These are phyloP conservation scores for Lactarius indigo DNA, from an alignment of 768 basidiomycete species.

Conservation along the genomic window DNA sequence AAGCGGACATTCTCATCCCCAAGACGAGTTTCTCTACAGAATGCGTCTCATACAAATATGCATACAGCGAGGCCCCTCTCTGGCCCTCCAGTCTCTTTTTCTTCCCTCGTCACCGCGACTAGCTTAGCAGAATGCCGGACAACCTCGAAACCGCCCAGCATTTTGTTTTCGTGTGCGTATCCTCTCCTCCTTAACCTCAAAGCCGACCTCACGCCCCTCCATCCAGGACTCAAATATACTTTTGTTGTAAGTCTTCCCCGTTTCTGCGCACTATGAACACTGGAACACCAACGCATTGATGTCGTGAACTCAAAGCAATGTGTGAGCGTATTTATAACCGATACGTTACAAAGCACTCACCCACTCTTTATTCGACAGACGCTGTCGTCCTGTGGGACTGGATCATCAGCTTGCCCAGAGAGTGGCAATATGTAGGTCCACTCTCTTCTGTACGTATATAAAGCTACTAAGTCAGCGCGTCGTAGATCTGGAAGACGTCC, in stretches of 20 bases:
- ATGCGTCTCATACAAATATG: conserved; percentile 20
- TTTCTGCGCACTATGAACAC: conserved; percentile 22
- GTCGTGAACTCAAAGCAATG: conserved; percentile 39
- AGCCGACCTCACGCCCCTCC: background rate
- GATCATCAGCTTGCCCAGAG: conserved; percentile 72
- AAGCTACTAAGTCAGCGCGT: conserved; percentile 6
- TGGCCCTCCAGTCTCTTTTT: background rate
- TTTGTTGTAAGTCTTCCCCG: conserved; percentile 62
- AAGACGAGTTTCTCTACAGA: conserved; percentile 6
- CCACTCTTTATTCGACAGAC: conserved; percentile 40
- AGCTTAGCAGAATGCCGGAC: conserved; percentile 37
- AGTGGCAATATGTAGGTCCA: conserved; percentile 66
- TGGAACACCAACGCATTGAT: conserved; percentile 33
- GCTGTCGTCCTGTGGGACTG: conserved; percentile 85
- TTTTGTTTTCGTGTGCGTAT: conserved; percentile 67
- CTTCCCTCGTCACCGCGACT: background rate
- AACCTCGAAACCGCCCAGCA: conserved; percentile 58
- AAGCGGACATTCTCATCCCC: background rate
- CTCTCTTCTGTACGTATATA: conserved; percentile 12
- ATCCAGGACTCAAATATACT: conserved; percentile 65
- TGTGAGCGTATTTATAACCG: conserved; percentile 42
- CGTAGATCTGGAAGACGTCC: conserved; percentile 73
- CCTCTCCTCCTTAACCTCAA: background rate
- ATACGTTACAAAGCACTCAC: background rate
- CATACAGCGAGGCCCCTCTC: background rate